phyloP scores from a whole-genome alignment of 805 yeast species.

The Saccharomycopsis sp. region DNA sequence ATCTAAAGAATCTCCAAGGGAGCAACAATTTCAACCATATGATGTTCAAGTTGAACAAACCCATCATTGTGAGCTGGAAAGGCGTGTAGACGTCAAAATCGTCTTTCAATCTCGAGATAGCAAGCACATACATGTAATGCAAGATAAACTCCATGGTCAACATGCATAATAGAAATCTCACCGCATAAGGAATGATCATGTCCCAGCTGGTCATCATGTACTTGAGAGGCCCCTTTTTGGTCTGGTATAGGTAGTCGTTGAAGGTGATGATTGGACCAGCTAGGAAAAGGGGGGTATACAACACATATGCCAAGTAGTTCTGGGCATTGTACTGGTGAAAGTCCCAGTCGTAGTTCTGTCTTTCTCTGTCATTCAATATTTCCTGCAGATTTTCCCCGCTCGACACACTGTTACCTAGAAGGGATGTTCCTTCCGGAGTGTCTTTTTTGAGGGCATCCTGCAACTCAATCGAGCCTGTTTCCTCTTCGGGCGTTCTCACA shows the following conservation, averaged over 20 bases:
- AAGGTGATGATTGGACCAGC: constrained; percentile 95
- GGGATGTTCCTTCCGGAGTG: background rate
- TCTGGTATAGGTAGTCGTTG: constrained; percentile 83
- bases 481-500: background rate
- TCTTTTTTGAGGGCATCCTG: background rate
- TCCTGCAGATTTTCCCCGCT: background rate
- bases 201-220: constrained; percentile 47
- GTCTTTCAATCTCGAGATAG: constrained; percentile 82
- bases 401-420: background rate
- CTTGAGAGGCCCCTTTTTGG: constrained; percentile 28
- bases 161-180: constrained; percentile 65
- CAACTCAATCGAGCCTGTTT: constrained; percentile 8
- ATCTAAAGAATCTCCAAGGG: constrained; percentile 93
- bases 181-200: constrained; percentile 53
- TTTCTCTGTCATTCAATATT: constrained; percentile 41
- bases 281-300: constrained; percentile 83
- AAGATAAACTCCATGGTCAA: constrained; percentile 83
- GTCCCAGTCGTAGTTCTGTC: constrained; percentile 60
- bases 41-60: constrained; percentile 79
- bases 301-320: constrained; percentile 68
- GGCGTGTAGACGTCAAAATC: constrained; percentile 66
- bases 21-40: constrained; percentile 89
- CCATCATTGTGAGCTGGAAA: constrained; percentile 91
- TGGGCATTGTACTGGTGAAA: constrained; percentile 50
- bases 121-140: constrained; percentile 89